Percentiles rank a stretch among this genome's conserved stretches.
Conservation (phyloP, 176 grass and related monocot genomes). For the Carex littledalei region DNA sequence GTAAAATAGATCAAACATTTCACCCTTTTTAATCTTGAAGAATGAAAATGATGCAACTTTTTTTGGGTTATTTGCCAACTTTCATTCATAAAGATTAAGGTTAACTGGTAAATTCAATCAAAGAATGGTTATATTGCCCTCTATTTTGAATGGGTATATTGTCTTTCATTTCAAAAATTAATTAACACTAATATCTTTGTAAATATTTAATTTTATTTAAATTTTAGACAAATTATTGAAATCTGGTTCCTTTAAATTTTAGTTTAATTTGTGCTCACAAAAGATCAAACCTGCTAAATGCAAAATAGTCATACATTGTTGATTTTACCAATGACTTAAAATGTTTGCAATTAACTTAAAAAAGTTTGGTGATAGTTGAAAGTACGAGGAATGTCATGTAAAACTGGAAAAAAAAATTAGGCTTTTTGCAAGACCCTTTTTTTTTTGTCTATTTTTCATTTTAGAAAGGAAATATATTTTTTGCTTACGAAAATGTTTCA, state of each 20-base stretch:
- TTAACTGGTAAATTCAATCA: neutral
- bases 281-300: neutral
- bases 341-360: neutral
- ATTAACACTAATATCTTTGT: neutral
- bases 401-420: neutral
- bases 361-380: neutral
- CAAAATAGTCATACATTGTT: neutral
- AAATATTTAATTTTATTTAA: neutral
- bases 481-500: conserved; percentile 10
- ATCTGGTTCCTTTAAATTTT: neutral
- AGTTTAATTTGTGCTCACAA: neutral
- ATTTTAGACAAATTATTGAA: neutral
- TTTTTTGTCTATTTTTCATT: neutral
- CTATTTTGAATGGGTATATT: neutral
- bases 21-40: neutral
- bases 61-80: neutral
- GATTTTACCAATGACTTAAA: neutral
- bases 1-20: neutral
- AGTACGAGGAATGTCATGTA: neutral
- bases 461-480: neutral
- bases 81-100: neutral
- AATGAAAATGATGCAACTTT: neutral
- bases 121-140: neutral
- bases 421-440: neutral
- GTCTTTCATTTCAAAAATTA: neutral